Conservation (phyloP, 2,329 filamentous ascomycete species). For the Verticillium tricorpus region DNA sequence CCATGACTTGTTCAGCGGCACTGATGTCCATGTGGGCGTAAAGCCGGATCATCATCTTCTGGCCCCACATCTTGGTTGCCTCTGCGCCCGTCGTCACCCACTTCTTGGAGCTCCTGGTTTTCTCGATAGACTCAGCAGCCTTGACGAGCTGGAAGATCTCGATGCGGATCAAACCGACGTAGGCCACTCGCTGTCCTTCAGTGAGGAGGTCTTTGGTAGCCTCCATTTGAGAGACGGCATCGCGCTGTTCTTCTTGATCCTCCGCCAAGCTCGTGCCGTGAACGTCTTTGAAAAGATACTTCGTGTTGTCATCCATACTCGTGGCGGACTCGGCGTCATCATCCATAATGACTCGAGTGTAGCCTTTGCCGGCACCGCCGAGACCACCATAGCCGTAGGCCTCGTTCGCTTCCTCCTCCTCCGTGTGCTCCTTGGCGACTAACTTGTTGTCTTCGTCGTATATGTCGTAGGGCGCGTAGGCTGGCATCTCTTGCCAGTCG, state of each 20-base stretch:
- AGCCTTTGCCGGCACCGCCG: slow-evolving; percentile 89
- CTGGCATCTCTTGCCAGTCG: slow-evolving; percentile 90
- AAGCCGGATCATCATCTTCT: slow-evolving; percentile 95
- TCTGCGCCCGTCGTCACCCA: slow-evolving; percentile 65
- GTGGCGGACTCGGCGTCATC: slow-evolving; percentile 92
- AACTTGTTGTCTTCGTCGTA: slow-evolving; percentile 92
- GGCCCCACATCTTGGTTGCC: slow-evolving; percentile 88
- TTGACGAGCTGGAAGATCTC: slow-evolving; percentile 74
- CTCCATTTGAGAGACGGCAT: slow-evolving; percentile 85
- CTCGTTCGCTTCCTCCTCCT: slow-evolving; percentile 65
- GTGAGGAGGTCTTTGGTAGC: slow-evolving; percentile 93
- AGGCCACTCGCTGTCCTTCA: slow-evolving; percentile 92
- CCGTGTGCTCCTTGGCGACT: slow-evolving; percentile 72
- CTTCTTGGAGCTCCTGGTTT: slow-evolving; percentile 66
- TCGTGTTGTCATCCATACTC: slow-evolving; percentile 95
- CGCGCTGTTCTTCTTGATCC: slow-evolving; percentile 77
- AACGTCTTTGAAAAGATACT: slow-evolving; percentile 84
- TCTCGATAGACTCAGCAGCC: slow-evolving; percentile 58
- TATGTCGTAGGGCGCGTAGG: slow-evolving; percentile 87
- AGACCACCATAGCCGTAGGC: slow-evolving; percentile 68
- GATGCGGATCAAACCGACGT: slow-evolving; percentile 83
- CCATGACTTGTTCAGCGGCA: slow-evolving; percentile 91
- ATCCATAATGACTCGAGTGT: slow-evolving; percentile 90
- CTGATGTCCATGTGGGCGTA: slow-evolving; percentile 98
- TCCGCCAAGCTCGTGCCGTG: slow-evolving; percentile 55